Evolutionary conservation across 2,329 filamentous ascomycete genomes (phyloP).

Genomic region (Sporothrix inflata): DNA sequence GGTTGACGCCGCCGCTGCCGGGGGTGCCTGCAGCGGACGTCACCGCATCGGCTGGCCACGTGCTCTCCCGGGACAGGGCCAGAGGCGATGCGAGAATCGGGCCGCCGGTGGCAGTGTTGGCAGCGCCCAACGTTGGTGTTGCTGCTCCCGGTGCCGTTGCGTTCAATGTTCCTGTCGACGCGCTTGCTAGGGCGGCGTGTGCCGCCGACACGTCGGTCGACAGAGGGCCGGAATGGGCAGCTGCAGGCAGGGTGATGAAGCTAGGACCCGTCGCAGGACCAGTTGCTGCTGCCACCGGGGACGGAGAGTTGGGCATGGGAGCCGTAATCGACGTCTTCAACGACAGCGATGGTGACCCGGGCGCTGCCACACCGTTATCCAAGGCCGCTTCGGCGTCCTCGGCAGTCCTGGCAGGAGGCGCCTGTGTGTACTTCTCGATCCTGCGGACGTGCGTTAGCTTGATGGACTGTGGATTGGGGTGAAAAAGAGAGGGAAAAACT

Average conservation of each 20-base stretch:
- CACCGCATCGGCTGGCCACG: slow-evolving; percentile 42
- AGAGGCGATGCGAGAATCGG: slow-evolving; percentile 24
- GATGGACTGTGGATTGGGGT: not conserved
- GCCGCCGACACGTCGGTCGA: not conserved
- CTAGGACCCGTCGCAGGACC: slow-evolving; percentile 19
- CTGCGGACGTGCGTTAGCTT: slow-evolving; percentile 37
- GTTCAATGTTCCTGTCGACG: not conserved
- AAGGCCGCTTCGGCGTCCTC: not conserved
- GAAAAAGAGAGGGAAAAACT: slow-evolving; percentile 42
- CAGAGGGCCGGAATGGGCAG: slow-evolving; percentile 4
- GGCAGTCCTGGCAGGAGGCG: not conserved
- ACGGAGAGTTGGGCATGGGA: not conserved
- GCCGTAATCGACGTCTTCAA: slow-evolving; percentile 32
- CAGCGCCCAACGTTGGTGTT: slow-evolving; percentile 23
- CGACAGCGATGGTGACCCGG: slow-evolving; percentile 36
- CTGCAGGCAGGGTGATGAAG: slow-evolving; percentile 26
- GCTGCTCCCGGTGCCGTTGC: slow-evolving; percentile 33
- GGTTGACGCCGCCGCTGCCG: slow-evolving; percentile 28
- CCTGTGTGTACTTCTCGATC: slow-evolving; percentile 48
- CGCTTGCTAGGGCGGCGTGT: not conserved
- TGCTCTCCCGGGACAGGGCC: slow-evolving; percentile 36
- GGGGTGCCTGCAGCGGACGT: not conserved
- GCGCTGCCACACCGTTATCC: not conserved
- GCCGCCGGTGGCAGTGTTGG: slow-evolving; percentile 23
- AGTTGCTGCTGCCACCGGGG: not conserved